Evolutionary conservation across 2,329 filamentous ascomycete genomes (phyloP), one percentile per base, ranked within the genome.

Genomic region (Shiraia bambusicola): DNA sequence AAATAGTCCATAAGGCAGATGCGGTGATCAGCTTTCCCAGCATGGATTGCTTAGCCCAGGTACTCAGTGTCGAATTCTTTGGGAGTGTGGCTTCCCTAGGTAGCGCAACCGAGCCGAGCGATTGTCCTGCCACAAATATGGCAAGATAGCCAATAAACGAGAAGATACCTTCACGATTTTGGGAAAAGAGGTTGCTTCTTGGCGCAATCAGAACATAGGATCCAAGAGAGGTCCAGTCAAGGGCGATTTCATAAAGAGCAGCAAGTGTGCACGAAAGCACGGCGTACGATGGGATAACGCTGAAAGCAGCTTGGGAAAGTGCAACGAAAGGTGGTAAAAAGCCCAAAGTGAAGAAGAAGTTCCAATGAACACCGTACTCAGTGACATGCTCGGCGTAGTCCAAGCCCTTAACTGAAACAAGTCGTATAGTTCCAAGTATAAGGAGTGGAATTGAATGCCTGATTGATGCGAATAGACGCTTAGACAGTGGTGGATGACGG

Each of bases 331-430:
- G 91, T 1, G 92, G 89, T 16, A 98, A 73, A 34, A 96, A 80
- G 5, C 84, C 91, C 8, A 98, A 76, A 0, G 93, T 98, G 71
- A 97, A 97, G 77, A 98, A 98, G 70, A 98, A 98, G 69, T 98
- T 98, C 93, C 93, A 98, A 69, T 98, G 93, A 8, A 98, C 88
- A 30, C 93, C 93, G 63, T 98, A 98, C 66, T 98, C 93, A 11
- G 88, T 90, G 44, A 96, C 89, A 72, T 98, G 93, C 67, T 98
- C 93, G 3, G 91, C 91, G 65, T 98, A 98, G 65, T 97, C 90
- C 22, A 96, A 75, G 6, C 88, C 88, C 71, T 98, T 98, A 63
- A 97, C 91, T 56, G 84, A 94, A 53, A 89, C 82, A 16, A 97
- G 77, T 16, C 93, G 83, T 40, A 94, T 75, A 16, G 93, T 65